These are phyloP conservation scores for Tricholoma hemisulphureum DNA, from an alignment of 768 basidiomycete species.

Conservation along the genomic window DNA sequence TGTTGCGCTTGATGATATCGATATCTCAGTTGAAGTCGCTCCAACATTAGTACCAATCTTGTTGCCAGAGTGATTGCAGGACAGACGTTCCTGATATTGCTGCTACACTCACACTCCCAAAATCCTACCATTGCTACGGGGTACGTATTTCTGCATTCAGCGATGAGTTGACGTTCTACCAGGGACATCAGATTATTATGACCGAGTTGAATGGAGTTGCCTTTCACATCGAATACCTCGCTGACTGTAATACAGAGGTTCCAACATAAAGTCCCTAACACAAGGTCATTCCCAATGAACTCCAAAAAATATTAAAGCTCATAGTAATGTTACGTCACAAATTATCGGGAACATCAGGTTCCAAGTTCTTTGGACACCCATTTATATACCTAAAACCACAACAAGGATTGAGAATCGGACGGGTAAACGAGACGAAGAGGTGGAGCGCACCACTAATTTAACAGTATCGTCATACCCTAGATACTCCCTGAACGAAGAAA, in stretches of 20 bases:
- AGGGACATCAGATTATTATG: not conserved
- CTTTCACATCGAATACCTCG: too few relatives aligned
- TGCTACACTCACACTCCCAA: not conserved
- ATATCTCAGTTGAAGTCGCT: too few relatives aligned
- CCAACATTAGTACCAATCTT: too few relatives aligned
- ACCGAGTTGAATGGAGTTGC: not conserved
- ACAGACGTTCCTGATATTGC: too few relatives aligned
- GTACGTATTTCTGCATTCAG: not conserved
- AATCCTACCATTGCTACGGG: not conserved
- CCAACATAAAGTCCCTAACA: not conserved
- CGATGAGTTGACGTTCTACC: not conserved
- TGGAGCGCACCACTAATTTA: conserved; percentile 10
- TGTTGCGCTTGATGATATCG: too few relatives aligned
- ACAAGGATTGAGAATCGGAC: conserved; percentile 6
- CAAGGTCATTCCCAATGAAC: not conserved
- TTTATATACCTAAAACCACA: conserved; percentile 10
- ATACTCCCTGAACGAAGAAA: conserved; percentile 13
- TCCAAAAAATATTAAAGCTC: not conserved
- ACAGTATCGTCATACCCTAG: conserved; percentile 4
- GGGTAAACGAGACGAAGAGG: not conserved
- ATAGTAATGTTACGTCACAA: not conserved
- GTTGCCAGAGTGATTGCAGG: too few relatives aligned
- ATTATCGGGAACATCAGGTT: not conserved
- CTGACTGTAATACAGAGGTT: too few relatives aligned
- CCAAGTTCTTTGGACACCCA: conserved; percentile 2